Conservation (phyloP, 2,329 filamentous ascomycete species). For the Lasiodiplodia theobromae region DNA sequence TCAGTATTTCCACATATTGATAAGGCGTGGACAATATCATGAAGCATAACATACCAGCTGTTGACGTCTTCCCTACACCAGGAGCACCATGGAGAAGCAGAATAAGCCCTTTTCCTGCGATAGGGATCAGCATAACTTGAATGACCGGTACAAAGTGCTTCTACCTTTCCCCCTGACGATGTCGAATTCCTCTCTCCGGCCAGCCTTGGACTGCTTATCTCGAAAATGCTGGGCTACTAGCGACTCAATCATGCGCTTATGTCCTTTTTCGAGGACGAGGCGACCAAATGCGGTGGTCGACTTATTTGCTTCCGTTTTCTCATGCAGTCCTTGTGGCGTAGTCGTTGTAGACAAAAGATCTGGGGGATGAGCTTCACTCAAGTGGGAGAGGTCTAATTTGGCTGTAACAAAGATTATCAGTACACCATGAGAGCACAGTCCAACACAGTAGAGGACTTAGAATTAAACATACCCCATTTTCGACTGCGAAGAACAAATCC, state of each 20-base stretch:
- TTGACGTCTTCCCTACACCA: neutral
- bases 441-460: neutral
- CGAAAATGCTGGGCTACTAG: neutral
- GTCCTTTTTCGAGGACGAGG: neutral
- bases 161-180: neutral
- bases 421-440: too few relatives aligned
- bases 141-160: fast-evolving
- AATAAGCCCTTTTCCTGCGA: neutral
- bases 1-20: neutral
- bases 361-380: neutral
- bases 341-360: neutral
- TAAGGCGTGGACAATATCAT: too few relatives aligned
- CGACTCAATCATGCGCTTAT: neutral
- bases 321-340: fast-evolving
- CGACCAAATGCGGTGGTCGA: neutral
- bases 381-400: neutral
- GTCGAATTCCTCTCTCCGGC: neutral
- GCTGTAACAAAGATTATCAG: neutral
- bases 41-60: neutral
- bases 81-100: neutral
- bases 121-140: neutral
- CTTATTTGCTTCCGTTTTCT: neutral
- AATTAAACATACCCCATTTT: neutral
- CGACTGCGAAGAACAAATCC: neutral
- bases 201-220: neutral